A percentile compares a stretch with the other conserved stretches of the same genome.
Conservation (phyloP, 352 stramenopile genomes). For the Phytophthora litchii region DNA sequence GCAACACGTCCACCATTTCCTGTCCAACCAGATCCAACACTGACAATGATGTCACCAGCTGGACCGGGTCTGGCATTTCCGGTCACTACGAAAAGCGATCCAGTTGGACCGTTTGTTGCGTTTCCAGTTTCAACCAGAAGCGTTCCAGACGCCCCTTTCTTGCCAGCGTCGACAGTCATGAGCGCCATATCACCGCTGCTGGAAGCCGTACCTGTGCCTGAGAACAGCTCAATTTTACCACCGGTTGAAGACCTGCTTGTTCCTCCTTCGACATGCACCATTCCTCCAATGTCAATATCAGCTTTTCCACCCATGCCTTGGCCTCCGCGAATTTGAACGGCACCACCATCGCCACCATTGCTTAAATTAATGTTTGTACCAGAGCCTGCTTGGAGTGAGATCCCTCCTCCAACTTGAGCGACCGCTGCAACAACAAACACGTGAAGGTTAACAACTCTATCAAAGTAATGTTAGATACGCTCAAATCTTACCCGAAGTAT, state of each 20-base stretch:
- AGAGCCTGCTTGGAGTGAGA: conserved; percentile 56
- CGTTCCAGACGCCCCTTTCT: conserved; percentile 81
- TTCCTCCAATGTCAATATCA: conserved; percentile 54
- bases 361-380: conserved; percentile 47
- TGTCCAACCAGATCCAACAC: conserved; percentile 83
- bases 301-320: conserved; percentile 55
- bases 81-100: conserved; percentile 74
- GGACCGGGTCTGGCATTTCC: conserved; percentile 70
- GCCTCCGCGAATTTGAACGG: conserved; percentile 57
- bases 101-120: conserved; percentile 69
- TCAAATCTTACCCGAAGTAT: conserved; percentile 55
- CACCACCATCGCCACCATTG: conserved; percentile 70
- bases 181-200: conserved; percentile 74
- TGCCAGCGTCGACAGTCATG: conserved; percentile 69
- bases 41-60: conserved; percentile 80
- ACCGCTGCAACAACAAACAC: conserved; percentile 39
- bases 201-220: conserved; percentile 46
- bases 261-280: conserved; percentile 68
- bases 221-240: conserved; percentile 68
- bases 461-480: background rate
- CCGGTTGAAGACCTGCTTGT: conserved; percentile 52
- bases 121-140: conserved; percentile 77
- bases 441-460: conserved; percentile 4
- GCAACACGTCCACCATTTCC: conserved; percentile 83
- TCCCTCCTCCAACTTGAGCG: conserved; percentile 45